Evolutionary conservation across 768 basidiomycete species (phyloP).

Genomic region (Boletus reticuloceps): DNA sequence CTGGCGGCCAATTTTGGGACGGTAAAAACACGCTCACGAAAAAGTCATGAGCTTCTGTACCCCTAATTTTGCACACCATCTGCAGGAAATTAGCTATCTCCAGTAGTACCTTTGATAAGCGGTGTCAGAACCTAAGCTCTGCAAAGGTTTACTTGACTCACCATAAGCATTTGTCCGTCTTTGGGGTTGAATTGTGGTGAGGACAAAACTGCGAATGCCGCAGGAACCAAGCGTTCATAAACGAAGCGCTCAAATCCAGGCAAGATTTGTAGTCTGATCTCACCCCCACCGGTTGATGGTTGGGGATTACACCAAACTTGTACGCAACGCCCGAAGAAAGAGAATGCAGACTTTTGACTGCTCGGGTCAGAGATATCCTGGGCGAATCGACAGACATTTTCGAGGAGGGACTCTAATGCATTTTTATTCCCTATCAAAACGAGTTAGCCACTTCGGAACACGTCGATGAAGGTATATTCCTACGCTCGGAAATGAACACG

Average conservation of each 20-base stretch:
- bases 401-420: constrained; percentile 70
- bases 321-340: constrained; percentile 71
- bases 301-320: constrained; percentile 63
- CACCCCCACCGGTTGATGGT: constrained; percentile 33
- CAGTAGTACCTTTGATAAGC: constrained; percentile 64
- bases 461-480: constrained; percentile 26
- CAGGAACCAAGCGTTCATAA: constrained; percentile 81
- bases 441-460: neutral
- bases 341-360: constrained; percentile 77
- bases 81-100: constrained; percentile 89
- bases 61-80: constrained; percentile 70
- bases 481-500: constrained; percentile 87
- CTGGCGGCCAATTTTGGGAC: constrained; percentile 81
- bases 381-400: constrained; percentile 68
- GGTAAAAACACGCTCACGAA: constrained; percentile 81
- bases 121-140: neutral
- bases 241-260: constrained; percentile 93
- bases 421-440: constrained; percentile 54
- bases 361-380: constrained; percentile 72
- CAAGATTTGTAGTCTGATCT: constrained; percentile 39
- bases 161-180: constrained; percentile 83
- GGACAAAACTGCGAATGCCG: constrained; percentile 79
- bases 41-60: constrained; percentile 79
- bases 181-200: constrained; percentile 80
- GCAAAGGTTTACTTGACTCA: constrained; percentile 37